A percentile compares a stretch with the other conserved stretches of the same genome.
Conservation (phyloP, 2,329 filamentous ascomycete genomes). For the Sordariomycetes sp. region DNA sequence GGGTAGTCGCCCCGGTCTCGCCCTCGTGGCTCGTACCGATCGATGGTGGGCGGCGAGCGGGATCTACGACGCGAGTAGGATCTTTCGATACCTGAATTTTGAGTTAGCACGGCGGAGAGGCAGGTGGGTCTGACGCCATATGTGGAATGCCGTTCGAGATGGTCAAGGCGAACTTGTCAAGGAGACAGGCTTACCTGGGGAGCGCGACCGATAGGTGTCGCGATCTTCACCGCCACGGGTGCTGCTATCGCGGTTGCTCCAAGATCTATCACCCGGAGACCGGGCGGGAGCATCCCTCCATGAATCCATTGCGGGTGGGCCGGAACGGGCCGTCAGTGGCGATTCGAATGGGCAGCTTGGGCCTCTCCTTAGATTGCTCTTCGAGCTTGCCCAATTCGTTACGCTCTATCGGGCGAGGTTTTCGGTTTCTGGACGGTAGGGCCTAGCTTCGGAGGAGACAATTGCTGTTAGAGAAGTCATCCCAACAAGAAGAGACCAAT, state of each 20-base stretch:
- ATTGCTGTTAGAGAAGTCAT: conserved; percentile 46
- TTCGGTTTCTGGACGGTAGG: conserved; percentile 9
- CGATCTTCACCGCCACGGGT: conserved; percentile 39
- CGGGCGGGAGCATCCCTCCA: conserved; percentile 41
- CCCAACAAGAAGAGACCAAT: conserved; percentile 19
- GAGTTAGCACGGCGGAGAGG: neutral
- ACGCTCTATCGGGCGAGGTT: conserved; percentile 12
- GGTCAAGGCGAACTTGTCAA: neutral
- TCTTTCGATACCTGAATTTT: conserved; percentile 40
- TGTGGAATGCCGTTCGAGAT: neutral
- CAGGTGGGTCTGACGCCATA: neutral
- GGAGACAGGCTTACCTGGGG: conserved; percentile 49
- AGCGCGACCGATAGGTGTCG: conserved; percentile 54
- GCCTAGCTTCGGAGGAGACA: conserved; percentile 40
- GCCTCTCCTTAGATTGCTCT: conserved; percentile 10
- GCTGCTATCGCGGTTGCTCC: conserved; percentile 44
- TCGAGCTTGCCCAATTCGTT: neutral
- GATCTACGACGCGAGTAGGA: conserved; percentile 49
- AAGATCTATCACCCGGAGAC: conserved; percentile 42
- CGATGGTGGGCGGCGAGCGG: conserved; percentile 60
- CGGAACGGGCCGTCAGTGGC: neutral
- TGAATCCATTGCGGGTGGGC: conserved; percentile 33
- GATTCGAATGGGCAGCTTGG: conserved; percentile 7
- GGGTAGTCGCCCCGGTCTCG: conserved; percentile 58
- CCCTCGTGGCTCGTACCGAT: conserved; percentile 63